A percentile compares a stretch with the other conserved stretches of the same genome.
These are phyloP conservation scores for Claviceps quebecensis DNA, from an alignment of 2,329 filamentous ascomycete genomes.

Conservation along the genomic window DNA sequence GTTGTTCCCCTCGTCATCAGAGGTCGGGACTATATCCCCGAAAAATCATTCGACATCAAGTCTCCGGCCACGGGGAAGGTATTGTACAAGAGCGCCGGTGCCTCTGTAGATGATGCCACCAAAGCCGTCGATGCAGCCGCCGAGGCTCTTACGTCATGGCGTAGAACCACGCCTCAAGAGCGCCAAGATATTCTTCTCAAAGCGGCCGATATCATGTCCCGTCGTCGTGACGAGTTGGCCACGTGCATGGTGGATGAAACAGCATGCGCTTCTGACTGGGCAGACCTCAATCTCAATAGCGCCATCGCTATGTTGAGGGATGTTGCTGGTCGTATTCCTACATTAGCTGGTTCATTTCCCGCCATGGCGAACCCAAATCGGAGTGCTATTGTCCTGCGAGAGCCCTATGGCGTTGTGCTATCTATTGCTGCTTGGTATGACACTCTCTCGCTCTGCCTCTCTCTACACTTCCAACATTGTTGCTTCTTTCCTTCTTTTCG, in stretches of 20 bases:
- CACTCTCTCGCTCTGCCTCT: background rate
- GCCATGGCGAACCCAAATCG: slow-evolving; percentile 15
- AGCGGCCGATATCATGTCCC: slow-evolving; percentile 50
- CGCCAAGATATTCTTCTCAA: slow-evolving; percentile 59
- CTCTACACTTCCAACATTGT: background rate
- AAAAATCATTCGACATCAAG: slow-evolving; percentile 38
- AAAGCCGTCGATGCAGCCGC: slow-evolving; percentile 40
- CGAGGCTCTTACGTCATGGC: slow-evolving; percentile 58
- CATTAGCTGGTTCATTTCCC: slow-evolving; percentile 25
- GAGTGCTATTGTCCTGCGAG: slow-evolving; percentile 51
- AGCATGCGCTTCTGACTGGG: slow-evolving; percentile 24
- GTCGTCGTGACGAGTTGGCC: slow-evolving; percentile 44
- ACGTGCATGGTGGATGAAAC: slow-evolving; percentile 43
- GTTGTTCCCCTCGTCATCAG: slow-evolving; percentile 28
- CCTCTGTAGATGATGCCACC: slow-evolving; percentile 40
- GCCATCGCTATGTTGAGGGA: slow-evolving; percentile 26
- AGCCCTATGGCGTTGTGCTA: slow-evolving; percentile 67
- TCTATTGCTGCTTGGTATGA: slow-evolving; percentile 68
- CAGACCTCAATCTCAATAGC: slow-evolving; percentile 23
- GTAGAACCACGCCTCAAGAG: slow-evolving; percentile 40
- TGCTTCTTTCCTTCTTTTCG: background rate
- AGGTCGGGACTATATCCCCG: slow-evolving; percentile 29
- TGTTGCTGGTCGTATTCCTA: slow-evolving; percentile 27
- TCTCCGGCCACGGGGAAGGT: slow-evolving; percentile 39
- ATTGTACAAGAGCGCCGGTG: slow-evolving; percentile 41